Evolutionary conservation across 2,329 filamentous ascomycete genomes (phyloP), one percentile per base, ranked within the genome.

Genomic region (Herpotrichia juniperi): DNA sequence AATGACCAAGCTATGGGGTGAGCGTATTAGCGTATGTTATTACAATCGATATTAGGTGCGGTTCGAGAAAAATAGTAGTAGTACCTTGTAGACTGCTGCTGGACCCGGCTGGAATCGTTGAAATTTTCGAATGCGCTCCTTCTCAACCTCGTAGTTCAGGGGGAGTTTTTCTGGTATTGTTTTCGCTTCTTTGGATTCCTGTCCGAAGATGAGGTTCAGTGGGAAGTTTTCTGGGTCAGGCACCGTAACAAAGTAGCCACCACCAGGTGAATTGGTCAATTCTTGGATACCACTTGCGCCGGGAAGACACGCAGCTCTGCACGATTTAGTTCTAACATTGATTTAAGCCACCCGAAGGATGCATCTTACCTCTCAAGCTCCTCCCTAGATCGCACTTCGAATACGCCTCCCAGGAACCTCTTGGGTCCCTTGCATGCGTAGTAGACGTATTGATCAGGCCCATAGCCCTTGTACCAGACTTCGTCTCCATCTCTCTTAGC

Each of bases 391-490:
- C 81, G 79, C 24, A 84, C 83, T 6, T 76, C 79, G 51, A 82
- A 86, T 1, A 76, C 81, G 0, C 76, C 74, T 8, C 83, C 83
- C 10, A 76, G 76, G 62, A 86, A 87, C 42, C 73, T 79, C 21
- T 48, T 66, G 64, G 76, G 68, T 3, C 77, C 74, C 44, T 73
- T 74, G 50, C 74, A 72, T 46, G 81, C 76, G 5, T 12, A 12
- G 21, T 85, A 72, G 4, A 83, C 69, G 63, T 81, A 84, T 2
- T 82, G 81, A 57, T 85, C 82, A 6, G 68, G 71, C 17, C 83
- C 83, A 62, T 84, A 85, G 16, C 83, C 83, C 24, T 81, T 78
- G 62, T 79, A 84, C 68, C 80, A 86, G 22, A 81, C 81, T 22
- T 25, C 3, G 19, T 50, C 46, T 31, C 31, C 25, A 5, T 5